Conservation (phyloP, 163 green algal species). For the Chloromonas sp. region DNA sequence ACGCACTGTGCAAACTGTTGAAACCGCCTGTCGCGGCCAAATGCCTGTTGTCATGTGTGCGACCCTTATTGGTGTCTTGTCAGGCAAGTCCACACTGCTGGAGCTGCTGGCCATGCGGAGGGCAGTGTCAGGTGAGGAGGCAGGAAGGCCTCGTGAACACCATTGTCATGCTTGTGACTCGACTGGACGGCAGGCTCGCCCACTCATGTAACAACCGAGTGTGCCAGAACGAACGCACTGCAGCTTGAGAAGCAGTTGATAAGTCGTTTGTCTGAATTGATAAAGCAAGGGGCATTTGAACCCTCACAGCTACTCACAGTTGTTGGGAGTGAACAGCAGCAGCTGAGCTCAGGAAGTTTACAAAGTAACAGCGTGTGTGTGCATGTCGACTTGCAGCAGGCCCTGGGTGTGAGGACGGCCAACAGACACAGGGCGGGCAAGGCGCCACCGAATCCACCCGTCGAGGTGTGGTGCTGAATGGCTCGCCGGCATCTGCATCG, state of each 20-base stretch:
- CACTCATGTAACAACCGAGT: too few relatives aligned
- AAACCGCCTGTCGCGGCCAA: too few relatives aligned
- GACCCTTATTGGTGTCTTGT: neutral
- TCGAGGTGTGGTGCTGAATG: slow-evolving; percentile 3
- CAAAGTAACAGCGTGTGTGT: neutral
- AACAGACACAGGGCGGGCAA: neutral
- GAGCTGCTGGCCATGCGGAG: neutral
- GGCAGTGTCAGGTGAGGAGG: neutral
- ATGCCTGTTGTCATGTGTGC: too few relatives aligned
- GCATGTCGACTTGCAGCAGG: neutral
- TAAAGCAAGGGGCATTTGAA: neutral
- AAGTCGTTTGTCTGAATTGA: neutral
- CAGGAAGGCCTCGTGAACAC: too few relatives aligned
- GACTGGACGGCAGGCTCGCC: too few relatives aligned
- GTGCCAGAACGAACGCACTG: too few relatives aligned
- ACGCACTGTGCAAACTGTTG: neutral
- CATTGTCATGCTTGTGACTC: too few relatives aligned
- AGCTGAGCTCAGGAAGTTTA: neutral
- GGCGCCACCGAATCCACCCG: neutral
- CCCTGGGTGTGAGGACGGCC: neutral
- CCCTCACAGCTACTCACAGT: too few relatives aligned
- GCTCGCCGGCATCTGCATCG: neutral
- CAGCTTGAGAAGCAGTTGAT: neutral
- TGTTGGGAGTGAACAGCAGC: too few relatives aligned
- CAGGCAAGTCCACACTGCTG: slow-evolving; percentile 16